Evolutionary conservation across 805 yeast genomes (phyloP), one percentile per base, ranked within the genome.

Genomic region (Kluyveromyces nonfermentans): DNA sequence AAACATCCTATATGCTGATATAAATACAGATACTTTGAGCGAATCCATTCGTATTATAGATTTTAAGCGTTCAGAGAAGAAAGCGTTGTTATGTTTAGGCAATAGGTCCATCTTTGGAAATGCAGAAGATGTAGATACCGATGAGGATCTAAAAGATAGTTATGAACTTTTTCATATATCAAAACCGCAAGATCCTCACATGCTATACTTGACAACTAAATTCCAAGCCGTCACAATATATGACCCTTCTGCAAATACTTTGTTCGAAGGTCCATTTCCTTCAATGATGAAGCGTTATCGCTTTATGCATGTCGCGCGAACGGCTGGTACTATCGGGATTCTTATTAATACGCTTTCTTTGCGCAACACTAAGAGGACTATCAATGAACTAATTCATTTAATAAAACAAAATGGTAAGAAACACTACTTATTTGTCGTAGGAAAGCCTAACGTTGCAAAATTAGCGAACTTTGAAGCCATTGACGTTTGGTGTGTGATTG

Each of bases 381-480:
- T 90, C 42, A 77, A 79, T 43, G 69, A 70, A 30, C 74, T 88
- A 7, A 74, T 77, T 14, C 59, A 67, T 20, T 73, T 82, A 63
- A 77, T 93, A 46, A 74, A 71, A 41, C 71, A 68, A 3, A 88
- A 90, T 0, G 96, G 85, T 1, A 93, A 93, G 64, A 93, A 93
- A 57, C 90, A 85, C 51, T 93, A 93, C 58, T 75, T 87, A 59
- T 88, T 93, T 67, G 97, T 89, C 3, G 97, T 93, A 4, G 98
- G 98, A 9, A 93, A 93, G 62, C 97, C 97, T 8, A 93, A 93
- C 57, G 97, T 93, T 16, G 96, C 98, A 20, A 93, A 93, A 57
- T 69, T 93, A 41, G 98, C 97, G 8, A 93, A 93, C 61, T 93
- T 93, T 59, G 98, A 90, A 49, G 80, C 78, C n/a, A 76, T 93